Conservation (phyloP, 306 rosid species). For the Canavalia ensiformis region DNA sequence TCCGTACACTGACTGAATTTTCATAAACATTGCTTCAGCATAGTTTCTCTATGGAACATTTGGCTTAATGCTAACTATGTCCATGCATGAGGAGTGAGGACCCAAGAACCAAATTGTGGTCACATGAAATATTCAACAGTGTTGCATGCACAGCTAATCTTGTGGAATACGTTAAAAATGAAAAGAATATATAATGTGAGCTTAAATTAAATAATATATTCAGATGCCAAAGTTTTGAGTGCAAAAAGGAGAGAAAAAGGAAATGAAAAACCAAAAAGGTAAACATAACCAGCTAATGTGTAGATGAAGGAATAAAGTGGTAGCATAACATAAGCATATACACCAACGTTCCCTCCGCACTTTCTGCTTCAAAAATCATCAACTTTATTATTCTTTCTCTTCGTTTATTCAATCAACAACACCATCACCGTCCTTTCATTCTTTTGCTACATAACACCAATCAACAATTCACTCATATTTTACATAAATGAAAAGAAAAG, state of each 20-base stretch:
- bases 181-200: background rate
- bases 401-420: slow-evolving; percentile 32
- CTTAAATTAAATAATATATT: background rate
- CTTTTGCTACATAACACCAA: background rate
- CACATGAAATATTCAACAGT: background rate
- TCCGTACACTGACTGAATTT: background rate
- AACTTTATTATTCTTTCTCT: slow-evolving; percentile 33
- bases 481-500: background rate
- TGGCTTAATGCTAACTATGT: background rate
- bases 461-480: background rate
- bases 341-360: slow-evolving; percentile 23
- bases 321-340: slow-evolving; percentile 41
- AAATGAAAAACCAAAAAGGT: slow-evolving; percentile 8
- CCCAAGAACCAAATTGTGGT: background rate
- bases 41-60: background rate
- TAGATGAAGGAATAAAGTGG: slow-evolving; percentile 50
- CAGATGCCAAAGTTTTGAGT: slow-evolving; percentile 4
- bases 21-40: background rate
- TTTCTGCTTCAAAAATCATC: slow-evolving; percentile 39
- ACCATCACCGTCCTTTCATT: slow-evolving; percentile 10
- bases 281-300: slow-evolving; percentile 37
- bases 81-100: background rate
- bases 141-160: slow-evolving; percentile 11
- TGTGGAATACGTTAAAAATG: slow-evolving; percentile 13
- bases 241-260: slow-evolving; percentile 29